Conservation (phyloP, 768 basidiomycete genomes). For the Termitomyces sp. region DNA sequence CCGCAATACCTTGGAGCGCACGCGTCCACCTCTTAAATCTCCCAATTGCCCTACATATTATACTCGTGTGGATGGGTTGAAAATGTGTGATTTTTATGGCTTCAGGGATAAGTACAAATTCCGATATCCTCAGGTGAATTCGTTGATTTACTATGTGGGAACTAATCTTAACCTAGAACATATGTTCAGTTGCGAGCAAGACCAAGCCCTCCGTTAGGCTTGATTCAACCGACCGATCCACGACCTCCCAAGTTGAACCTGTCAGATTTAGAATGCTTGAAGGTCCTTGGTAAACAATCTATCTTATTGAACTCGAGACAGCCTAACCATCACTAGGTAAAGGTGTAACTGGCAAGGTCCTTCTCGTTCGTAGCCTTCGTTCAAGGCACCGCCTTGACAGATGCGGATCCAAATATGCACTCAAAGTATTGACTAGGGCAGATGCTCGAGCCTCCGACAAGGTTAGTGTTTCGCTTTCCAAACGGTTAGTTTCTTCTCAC, state of each 20-base stretch:
- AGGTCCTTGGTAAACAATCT: conserved; percentile 30
- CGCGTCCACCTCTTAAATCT: no score
- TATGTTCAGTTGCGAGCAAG: conserved; percentile 6
- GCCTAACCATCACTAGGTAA: conserved; percentile 24
- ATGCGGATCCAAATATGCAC: conserved; percentile 36
- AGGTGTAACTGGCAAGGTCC: conserved; percentile 38
- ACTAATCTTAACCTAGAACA: no score
- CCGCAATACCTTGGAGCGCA: no score
- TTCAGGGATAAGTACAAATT: not conserved
- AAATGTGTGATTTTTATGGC: not conserved
- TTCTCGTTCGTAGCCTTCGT: conserved; percentile 34
- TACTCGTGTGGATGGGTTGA: not conserved
- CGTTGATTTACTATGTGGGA: no score
- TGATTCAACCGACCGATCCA: conserved; percentile 25
- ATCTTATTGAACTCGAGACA: not conserved
- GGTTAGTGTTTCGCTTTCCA: not conserved
- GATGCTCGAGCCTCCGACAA: conserved; percentile 24
- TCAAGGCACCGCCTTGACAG: conserved; percentile 27
- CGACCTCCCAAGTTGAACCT: conserved; percentile 34
- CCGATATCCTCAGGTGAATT: no score
- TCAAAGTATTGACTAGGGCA: conserved; percentile 40
- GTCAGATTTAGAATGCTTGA: conserved; percentile 38
- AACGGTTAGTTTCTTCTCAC: not conserved
- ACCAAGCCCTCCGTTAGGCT: not conserved
- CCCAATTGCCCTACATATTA: no score